These are phyloP conservation scores for Tolypocladium sp. DNA, from an alignment of 2,329 filamentous ascomycete genomes.

Conservation along the genomic window DNA sequence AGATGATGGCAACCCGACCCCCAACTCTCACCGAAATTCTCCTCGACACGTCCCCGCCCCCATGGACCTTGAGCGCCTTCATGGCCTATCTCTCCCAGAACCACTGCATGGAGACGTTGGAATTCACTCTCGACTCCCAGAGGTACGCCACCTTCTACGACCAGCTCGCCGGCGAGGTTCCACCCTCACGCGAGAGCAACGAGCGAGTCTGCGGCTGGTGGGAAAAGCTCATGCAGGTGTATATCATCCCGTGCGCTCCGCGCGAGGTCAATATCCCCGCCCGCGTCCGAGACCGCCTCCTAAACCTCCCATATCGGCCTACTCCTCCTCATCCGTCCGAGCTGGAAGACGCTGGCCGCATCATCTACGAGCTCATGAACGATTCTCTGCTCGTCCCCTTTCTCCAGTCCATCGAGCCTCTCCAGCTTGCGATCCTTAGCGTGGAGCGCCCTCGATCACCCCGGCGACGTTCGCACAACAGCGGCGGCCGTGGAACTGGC, in stretches of 20 bases:
- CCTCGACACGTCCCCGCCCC: too few relatives aligned
- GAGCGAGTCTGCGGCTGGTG: conserved; percentile 73
- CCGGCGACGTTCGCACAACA: conserved; percentile 2
- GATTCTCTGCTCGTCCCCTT: conserved; percentile 92
- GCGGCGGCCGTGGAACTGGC: not conserved
- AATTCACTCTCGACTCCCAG: conserved; percentile 91
- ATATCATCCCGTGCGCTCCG: conserved; percentile 77
- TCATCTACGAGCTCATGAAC: conserved; percentile 95
- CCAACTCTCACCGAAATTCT: too few relatives aligned
- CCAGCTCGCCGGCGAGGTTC: conserved; percentile 29
- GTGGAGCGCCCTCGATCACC: conserved; percentile 34
- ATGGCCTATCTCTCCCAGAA: too few relatives aligned
- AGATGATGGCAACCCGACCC: conserved; percentile 23
- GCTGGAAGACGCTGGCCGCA: conserved; percentile 73
- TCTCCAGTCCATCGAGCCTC: conserved; percentile 54
- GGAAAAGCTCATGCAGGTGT: conserved; percentile 80
- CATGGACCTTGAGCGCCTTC: too few relatives aligned
- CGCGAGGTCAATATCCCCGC: conserved; percentile 87
- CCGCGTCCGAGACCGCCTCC: conserved; percentile 71
- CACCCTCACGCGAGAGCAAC: conserved; percentile 31
- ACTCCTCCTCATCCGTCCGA: conserved; percentile 64
- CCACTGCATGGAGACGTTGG: conserved; percentile 91
- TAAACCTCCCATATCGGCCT: conserved; percentile 44
- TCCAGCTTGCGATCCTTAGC: conserved; percentile 21
- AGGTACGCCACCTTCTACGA: conserved; percentile 60